These are phyloP conservation scores for Ensete ventricosum DNA, from an alignment of 176 grass and related monocot species.

Conservation along the genomic window DNA sequence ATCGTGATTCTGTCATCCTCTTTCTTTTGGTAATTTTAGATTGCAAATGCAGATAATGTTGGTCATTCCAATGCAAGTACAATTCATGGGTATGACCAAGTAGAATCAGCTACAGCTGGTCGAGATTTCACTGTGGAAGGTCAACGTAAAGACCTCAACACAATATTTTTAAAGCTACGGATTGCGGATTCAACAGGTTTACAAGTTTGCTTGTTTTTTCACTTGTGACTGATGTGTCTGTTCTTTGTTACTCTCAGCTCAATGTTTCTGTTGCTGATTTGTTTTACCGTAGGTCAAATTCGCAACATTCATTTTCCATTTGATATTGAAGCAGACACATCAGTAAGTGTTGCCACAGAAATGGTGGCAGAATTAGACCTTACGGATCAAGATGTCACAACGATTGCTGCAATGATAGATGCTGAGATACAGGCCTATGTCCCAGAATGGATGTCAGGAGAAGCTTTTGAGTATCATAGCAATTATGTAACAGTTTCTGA, in stretches of 20 bases:
- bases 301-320: conserved; percentile 81
- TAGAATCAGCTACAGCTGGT: conserved; percentile 18
- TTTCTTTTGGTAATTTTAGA: conserved; percentile 27
- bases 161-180: conserved; percentile 71
- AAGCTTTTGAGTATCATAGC: conserved; percentile 34
- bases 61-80: conserved; percentile 26
- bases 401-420: conserved; percentile 69
- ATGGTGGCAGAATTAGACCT: conserved; percentile 73
- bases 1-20: neutral
- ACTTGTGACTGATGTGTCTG: conserved; percentile 4
- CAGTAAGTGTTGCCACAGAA: conserved; percentile 66
- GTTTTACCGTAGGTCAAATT: conserved; percentile 39
- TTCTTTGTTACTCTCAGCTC: neutral
- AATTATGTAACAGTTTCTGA: conserved; percentile 38
- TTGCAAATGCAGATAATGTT: conserved; percentile 31
- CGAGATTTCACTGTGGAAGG: conserved; percentile 53
- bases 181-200: conserved; percentile 77
- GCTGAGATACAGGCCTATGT: conserved; percentile 51
- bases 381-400: conserved; percentile 62
- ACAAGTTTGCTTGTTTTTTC: neutral
- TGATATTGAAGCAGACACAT: conserved; percentile 65
- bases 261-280: neutral
- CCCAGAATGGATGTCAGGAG: conserved; percentile 46
- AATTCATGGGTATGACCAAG: conserved; percentile 17
- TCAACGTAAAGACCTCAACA: conserved; percentile 55